A percentile compares a stretch with the other conserved stretches of the same genome.
phyloP scores from a whole-genome alignment of 306 rosid species.

The Canavalia gladiata region DNA sequence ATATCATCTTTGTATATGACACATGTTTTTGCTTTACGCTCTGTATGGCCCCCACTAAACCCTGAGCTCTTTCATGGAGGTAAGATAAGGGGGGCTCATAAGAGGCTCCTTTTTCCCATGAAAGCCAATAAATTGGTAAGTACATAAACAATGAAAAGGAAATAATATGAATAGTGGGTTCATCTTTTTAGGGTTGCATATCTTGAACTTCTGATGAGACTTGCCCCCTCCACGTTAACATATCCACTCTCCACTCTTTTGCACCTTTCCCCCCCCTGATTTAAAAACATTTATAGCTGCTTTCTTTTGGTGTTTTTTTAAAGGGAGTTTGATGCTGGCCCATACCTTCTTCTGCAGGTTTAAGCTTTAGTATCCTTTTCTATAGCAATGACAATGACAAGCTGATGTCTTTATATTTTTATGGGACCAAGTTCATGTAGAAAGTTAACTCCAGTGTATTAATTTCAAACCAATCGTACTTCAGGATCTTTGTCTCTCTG shows the following conservation, averaged over 20 bases:
- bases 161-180: conserved; percentile 57
- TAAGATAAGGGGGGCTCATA: conserved; percentile 45
- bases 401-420: conserved; percentile 50
- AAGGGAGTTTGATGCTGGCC: conserved; percentile 56
- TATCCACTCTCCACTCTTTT: conserved; percentile 42
- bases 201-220: conserved; percentile 63
- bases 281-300: conserved; percentile 41
- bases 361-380: conserved; percentile 58
- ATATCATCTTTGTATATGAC: conserved; percentile 51
- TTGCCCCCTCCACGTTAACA: conserved; percentile 76
- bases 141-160: conserved; percentile 52
- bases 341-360: conserved; percentile 54
- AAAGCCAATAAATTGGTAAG: conserved; percentile 37
- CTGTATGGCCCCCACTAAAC: conserved; percentile 59
- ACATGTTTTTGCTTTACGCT: conserved; percentile 41
- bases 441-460: conserved; percentile 47
- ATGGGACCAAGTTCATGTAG: conserved; percentile 55
- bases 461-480: conserved; percentile 46
- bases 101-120: conserved; percentile 60
- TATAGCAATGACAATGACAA: conserved; percentile 59
- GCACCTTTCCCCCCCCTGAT: conserved; percentile 18
- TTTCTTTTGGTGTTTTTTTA: conserved; percentile 50
- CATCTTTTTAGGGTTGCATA: conserved; percentile 69
- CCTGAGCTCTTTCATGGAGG: conserved; percentile 52
- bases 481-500: conserved; percentile 47